These are phyloP conservation scores for Monilinia aucupariae DNA, from an alignment of 2,329 filamentous ascomycete genomes.

Conservation along the genomic window DNA sequence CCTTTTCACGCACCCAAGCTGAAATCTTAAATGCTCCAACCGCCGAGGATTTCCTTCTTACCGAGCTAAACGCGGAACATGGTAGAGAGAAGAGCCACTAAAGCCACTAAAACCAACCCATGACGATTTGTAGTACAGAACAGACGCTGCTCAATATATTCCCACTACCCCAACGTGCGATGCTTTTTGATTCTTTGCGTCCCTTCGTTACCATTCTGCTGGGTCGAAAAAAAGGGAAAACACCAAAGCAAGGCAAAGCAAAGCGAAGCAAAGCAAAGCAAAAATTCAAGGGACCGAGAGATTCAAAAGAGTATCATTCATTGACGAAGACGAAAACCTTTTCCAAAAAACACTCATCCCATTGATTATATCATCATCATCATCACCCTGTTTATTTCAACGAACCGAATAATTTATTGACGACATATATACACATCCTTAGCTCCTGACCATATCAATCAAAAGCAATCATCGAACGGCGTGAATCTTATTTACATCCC, in stretches of 20 bases:
- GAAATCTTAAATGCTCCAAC: constrained; percentile 6
- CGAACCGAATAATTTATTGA: constrained; percentile 3
- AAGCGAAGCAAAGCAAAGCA: not conserved
- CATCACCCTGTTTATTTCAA: not conserved
- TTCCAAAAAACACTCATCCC: too few relatives aligned
- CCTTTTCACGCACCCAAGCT: not conserved
- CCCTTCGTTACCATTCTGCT: constrained; percentile 31
- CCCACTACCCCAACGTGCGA: constrained; percentile 31
- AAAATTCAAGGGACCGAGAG: not conserved
- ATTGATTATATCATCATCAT: not conserved
- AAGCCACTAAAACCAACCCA: constrained; percentile 21
- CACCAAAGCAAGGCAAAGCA: not conserved
- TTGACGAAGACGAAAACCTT: not conserved
- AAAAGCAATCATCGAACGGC: not conserved
- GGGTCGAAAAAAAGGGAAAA: constrained; percentile 21
- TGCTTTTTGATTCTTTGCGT: constrained; percentile 25
- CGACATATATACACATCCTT: not conserved
- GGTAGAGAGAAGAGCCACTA: not conserved
- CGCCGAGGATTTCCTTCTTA: constrained; percentile 8
- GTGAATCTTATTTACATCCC: not conserved
- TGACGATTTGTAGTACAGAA: constrained; percentile 30
- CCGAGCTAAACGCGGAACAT: constrained; percentile 13
- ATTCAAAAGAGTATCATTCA: too few relatives aligned
- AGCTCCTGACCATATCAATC: too few relatives aligned
- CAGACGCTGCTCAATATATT: constrained; percentile 33